A percentile compares a stretch with the other conserved stretches of the same genome.
phyloP scores from a whole-genome alignment of 345 rosid genomes.

The Raphanus raphanistrum region DNA sequence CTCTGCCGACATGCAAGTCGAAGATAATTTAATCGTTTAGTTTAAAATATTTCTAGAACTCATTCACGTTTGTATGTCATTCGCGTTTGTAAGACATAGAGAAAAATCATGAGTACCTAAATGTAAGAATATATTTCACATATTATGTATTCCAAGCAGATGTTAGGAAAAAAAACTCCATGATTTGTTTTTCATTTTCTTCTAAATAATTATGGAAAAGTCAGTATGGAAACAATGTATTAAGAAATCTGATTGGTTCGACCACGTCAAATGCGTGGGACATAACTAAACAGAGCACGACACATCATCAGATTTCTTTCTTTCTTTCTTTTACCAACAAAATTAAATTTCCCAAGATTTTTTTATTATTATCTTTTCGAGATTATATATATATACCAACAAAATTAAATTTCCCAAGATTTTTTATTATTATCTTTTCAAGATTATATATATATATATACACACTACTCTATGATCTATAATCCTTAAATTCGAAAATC shows the following conservation, averaged over 20 bases:
- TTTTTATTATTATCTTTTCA: background rate
- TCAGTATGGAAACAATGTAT: slow-evolving; percentile 8
- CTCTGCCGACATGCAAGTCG: slow-evolving; percentile 27
- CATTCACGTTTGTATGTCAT: background rate
- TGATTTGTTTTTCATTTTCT: background rate
- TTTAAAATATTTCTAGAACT: background rate
- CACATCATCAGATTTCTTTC: slow-evolving; percentile 21
- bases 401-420: background rate
- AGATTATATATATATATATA: background rate
- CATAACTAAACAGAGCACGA: slow-evolving; percentile 29
- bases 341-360: background rate
- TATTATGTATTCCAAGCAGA: background rate
- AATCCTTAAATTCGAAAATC: background rate
- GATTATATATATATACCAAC: background rate
- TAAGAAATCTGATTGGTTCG: slow-evolving; percentile 36
- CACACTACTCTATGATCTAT: background rate
- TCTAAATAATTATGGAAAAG: background rate
- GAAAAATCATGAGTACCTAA: background rate
- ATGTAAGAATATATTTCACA: background rate
- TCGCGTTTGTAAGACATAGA: background rate
- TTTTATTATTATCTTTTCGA: background rate
- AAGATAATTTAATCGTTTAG: slow-evolving; percentile 4
- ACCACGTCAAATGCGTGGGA: slow-evolving; percentile 38
- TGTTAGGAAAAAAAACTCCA: background rate
- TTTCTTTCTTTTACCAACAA: background rate